These are phyloP conservation scores for Trametes polyzona DNA, from an alignment of 1,284 basidiomycete species.

Conservation along the genomic window DNA sequence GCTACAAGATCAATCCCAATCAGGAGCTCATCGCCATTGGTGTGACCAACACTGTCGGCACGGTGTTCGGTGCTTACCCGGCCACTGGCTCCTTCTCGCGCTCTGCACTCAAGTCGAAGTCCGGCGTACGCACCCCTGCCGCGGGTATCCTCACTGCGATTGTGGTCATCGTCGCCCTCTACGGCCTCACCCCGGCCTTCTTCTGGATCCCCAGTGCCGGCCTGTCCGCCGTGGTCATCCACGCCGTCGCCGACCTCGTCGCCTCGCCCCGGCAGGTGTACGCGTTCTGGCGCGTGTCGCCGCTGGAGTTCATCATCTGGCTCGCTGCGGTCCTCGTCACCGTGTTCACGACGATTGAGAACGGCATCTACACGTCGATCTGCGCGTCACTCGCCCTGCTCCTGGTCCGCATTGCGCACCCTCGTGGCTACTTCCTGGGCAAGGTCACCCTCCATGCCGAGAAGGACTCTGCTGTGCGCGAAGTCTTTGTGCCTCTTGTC, in stretches of 20 bases:
- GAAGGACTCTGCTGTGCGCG: constrained; percentile 52
- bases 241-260: constrained; percentile 92
- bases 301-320: constrained; percentile 94
- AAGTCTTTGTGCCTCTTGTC: constrained; percentile 84
- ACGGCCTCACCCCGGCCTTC: constrained; percentile 91
- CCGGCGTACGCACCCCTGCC: constrained; percentile 92
- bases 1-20: constrained; percentile 97
- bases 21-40: constrained; percentile 98
- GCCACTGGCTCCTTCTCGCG: constrained; percentile 99
- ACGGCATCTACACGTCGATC: constrained; percentile 94
- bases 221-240: constrained; percentile 94
- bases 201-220: constrained; percentile 83
- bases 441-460: constrained; percentile 53
- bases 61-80: constrained; percentile 90
- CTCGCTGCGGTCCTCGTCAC: constrained; percentile 87
- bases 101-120: constrained; percentile 94
- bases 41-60: constrained; percentile 89
- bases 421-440: constrained; percentile 91
- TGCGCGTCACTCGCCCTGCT: constrained; percentile 82
- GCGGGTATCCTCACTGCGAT: constrained; percentile 89
- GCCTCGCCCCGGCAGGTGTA: constrained; percentile 89
- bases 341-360: constrained; percentile 88
- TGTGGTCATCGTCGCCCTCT: constrained; percentile 92
- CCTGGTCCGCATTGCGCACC: constrained; percentile 89
- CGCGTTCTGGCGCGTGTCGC: constrained; percentile 92